A percentile compares a stretch with the other conserved stretches of the same genome.
These are phyloP conservation scores for Fraxinus xanthoxyloides DNA, from an alignment of 305 asterid species.

Conservation along the genomic window DNA sequence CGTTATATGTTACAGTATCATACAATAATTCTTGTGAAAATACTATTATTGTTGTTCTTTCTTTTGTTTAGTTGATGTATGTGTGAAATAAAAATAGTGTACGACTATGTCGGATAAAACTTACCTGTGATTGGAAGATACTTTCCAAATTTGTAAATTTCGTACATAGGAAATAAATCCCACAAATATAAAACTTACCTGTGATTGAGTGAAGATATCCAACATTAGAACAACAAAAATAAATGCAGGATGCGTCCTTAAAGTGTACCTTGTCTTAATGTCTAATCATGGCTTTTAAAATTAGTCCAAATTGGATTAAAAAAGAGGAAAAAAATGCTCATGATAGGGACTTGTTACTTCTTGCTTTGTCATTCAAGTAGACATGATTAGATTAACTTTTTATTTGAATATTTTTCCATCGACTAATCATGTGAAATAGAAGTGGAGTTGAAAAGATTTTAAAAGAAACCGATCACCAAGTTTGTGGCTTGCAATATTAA, in stretches of 20 bases:
- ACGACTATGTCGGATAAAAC: neutral
- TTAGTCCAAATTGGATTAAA: neutral
- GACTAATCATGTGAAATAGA: neutral
- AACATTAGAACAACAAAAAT: neutral
- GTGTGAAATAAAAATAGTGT: neutral
- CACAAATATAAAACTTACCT: neutral
- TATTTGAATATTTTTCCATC: neutral
- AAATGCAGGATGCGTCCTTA: neutral
- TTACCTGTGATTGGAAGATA: constrained; percentile 21
- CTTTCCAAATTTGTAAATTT: neutral
- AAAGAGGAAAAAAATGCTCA: neutral
- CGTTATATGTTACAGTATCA: neutral
- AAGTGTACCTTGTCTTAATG: neutral
- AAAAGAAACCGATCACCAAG: neutral
- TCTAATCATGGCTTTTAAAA: neutral
- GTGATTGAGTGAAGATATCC: neutral
- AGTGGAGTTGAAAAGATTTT: neutral
- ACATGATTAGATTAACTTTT: neutral
- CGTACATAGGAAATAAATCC: neutral
- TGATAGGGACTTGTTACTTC: neutral
- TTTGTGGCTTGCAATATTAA: neutral
- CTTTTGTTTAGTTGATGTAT: neutral
- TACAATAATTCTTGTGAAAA: constrained; percentile 6
- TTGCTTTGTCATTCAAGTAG: neutral
- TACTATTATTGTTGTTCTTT: neutral